Percentiles rank a stretch among this genome's conserved stretches.
These are phyloP conservation scores for Coemansia sp. DNA, from an alignment of 371 early-diverging fungal genomes.

Conservation along the genomic window DNA sequence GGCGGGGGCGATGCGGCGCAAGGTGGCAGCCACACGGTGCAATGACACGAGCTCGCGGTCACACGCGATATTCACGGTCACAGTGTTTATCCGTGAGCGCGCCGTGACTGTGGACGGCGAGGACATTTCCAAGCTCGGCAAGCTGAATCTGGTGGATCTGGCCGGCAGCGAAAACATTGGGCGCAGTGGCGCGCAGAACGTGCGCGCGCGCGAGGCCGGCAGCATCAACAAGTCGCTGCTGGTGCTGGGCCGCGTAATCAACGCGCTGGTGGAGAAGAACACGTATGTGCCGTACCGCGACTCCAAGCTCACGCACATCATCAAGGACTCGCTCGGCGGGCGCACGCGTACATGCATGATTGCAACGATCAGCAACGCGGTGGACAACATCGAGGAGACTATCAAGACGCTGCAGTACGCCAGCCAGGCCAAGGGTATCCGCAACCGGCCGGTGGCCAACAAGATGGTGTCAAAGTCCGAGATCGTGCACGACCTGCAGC, in stretches of 20 bases:
- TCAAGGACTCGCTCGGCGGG: slow-evolving; percentile 97
- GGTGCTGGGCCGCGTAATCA: slow-evolving; percentile 92
- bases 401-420: slow-evolving; percentile 95
- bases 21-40: slow-evolving; percentile 85
- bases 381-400: slow-evolving; percentile 81
- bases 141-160: slow-evolving; percentile 95
- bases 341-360: slow-evolving; percentile 93
- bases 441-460: slow-evolving; percentile 90
- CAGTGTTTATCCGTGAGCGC: slow-evolving; percentile 78
- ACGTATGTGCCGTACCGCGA: slow-evolving; percentile 92
- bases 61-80: slow-evolving; percentile 92
- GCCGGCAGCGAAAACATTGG: slow-evolving; percentile 97
- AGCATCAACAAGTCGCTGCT: slow-evolving; percentile 88
- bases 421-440: slow-evolving; percentile 89
- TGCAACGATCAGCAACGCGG: slow-evolving; percentile 87
- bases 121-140: slow-evolving; percentile 80
- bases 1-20: slow-evolving; percentile 73
- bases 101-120: slow-evolving; percentile 68
- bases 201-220: slow-evolving; percentile 89
- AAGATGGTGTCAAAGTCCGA: slow-evolving; percentile 73
- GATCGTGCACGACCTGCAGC: slow-evolving; percentile 71
- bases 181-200: slow-evolving; percentile 85
- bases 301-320: slow-evolving; percentile 91
- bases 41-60: slow-evolving; percentile 92
- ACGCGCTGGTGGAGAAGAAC: slow-evolving; percentile 77